phyloP scores from a whole-genome alignment of 305 asterid genomes.

The Ajuga reptans region DNA sequence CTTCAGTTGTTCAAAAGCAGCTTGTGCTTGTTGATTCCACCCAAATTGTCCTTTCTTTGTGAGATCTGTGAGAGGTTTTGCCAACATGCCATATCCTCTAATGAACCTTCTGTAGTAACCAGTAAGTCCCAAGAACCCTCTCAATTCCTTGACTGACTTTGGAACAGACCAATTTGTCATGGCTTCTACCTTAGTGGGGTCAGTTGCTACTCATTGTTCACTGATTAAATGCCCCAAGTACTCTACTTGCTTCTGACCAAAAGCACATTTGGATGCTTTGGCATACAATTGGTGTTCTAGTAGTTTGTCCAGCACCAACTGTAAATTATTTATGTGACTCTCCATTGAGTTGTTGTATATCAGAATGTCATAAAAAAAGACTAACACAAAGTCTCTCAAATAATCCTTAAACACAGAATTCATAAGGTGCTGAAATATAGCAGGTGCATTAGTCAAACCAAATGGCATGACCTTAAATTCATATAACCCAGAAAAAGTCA shows the following conservation, averaged over 20 bases:
- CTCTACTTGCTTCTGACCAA: neutral
- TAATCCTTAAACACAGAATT: too few relatives aligned
- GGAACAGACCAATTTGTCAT: too few relatives aligned
- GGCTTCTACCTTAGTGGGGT: too few relatives aligned
- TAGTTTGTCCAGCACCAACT: neutral
- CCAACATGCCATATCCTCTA: neutral
- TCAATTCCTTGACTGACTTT: too few relatives aligned
- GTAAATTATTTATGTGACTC: neutral
- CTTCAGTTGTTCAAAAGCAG: too few relatives aligned
- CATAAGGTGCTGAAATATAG: neutral
- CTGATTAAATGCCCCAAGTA: neutral
- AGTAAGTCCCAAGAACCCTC: too few relatives aligned
- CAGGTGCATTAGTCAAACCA: neutral
- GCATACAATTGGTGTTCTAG: neutral
- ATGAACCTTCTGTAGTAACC: neutral
- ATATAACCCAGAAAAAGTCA: neutral
- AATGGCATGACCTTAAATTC: neutral
- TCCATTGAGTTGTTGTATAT: neutral
- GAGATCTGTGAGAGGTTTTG: too few relatives aligned
- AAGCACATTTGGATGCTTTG: neutral
- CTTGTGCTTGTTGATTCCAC: too few relatives aligned
- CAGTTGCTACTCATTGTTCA: too few relatives aligned
- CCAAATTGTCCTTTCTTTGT: too few relatives aligned
- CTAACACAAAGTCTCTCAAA: neutral
- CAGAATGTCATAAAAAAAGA: neutral